phyloP scores from a whole-genome alignment of 805 yeast species.

The Scheffersomyces ergatensis region DNA sequence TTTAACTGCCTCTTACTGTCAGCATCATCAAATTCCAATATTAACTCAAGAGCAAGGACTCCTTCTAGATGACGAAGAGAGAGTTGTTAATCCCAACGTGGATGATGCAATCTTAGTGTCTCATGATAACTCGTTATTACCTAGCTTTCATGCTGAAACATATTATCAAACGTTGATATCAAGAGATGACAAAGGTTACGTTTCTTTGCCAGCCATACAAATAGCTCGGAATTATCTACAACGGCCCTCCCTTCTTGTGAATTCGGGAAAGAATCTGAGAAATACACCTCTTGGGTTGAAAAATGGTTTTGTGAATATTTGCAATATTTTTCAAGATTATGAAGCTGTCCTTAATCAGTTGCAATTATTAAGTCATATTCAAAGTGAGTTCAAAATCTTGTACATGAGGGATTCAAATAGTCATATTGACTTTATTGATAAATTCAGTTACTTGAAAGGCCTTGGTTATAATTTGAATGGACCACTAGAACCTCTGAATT shows the following conservation, averaged over 20 bases:
- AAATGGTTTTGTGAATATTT: constrained; percentile 26
- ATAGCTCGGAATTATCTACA: constrained; percentile 32
- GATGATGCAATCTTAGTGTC: constrained; percentile 20
- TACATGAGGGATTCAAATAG: constrained; percentile 1
- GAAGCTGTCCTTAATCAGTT: constrained; percentile 33
- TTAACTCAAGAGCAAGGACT: constrained; percentile 16
- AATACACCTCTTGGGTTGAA: constrained; percentile 26
- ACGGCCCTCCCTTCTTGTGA: constrained; percentile 11
- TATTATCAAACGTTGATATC: constrained; percentile 37
- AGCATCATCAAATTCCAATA: constrained; percentile 12
- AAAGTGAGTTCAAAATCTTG: not conserved
- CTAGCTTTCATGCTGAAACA: constrained; percentile 30
- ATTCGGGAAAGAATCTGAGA: constrained; percentile 6
- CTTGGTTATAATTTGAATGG: constrained; percentile 36
- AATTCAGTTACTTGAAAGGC: constrained; percentile 25
- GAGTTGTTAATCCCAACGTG: not conserved
- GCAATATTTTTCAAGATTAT: constrained; percentile 18
- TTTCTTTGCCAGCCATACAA: constrained; percentile 30
- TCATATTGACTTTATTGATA: constrained; percentile 4
- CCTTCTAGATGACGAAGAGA: constrained; percentile 3
- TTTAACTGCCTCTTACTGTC: constrained; percentile 21
- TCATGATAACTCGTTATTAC: constrained; percentile 35
- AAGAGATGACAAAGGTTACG: constrained; percentile 31
- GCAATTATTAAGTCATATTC: constrained; percentile 28
- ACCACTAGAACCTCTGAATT: constrained; percentile 15